Evolutionary conservation across 805 yeast species (phyloP), one percentile per base, ranked within the genome.

Genomic region (Metschnikowia lochheadii): DNA sequence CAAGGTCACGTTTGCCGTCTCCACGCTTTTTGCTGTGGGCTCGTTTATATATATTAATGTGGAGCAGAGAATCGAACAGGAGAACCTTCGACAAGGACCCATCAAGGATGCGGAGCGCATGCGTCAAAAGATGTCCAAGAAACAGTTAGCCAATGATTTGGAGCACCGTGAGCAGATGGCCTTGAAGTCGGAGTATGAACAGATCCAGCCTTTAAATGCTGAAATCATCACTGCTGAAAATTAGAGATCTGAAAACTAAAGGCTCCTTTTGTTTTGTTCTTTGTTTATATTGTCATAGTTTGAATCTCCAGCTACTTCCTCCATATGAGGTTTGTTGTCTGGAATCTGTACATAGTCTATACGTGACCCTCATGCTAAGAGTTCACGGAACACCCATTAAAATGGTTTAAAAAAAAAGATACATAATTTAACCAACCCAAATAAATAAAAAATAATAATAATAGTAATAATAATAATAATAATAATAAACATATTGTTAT

Each of bases 61-160:
- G 50, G 76, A 85, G 40, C 95, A 89, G 58, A 78, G 78, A 36
- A 68, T 78, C 54, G 96, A 89, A 63, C 76, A 89, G 60, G 83
- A 80, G 17, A 84, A 85, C 2, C 71, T 88, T 42, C 84, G 85
- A 60, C 87, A 81, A 59, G 96, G 96, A 0, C 96, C 96, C 4
- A 81, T 87, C 59, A 87, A 87, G 60, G 96, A 89, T 64, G 89
- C 90, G 2, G 80, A 75, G 52, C 72, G 95, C 51, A 65, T 85
- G 52, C 75, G 63, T 55, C 67, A 69, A 58, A 65, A 69, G 54
- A 63, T 72, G 60, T 56, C 63, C 49, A 68, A 67, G 58, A 83
- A 79, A 56, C 75, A 73, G 55, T 49, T 63, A 49, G 67, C 78
- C 39, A 87, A 87, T 64, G 75, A 81, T 50, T 66, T 73, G 42